phyloP scores from a whole-genome alignment of 352 stramenopile species.

The Heterotrichella gracilis region DNA sequence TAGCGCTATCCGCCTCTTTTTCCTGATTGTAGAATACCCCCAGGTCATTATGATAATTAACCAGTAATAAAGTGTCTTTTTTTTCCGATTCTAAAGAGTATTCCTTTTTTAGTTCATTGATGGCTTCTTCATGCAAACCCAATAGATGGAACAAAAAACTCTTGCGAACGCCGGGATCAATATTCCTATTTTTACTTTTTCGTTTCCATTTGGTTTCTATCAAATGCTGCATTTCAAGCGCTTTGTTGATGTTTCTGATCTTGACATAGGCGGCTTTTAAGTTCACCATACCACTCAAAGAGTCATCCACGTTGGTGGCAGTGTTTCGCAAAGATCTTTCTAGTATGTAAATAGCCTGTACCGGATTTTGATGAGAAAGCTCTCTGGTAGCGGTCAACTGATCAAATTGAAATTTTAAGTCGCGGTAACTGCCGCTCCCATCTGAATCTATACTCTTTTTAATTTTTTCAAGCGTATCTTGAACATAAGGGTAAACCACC shows the following conservation, averaged over 20 bases:
- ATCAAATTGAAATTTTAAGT: slow-evolving; percentile 1
- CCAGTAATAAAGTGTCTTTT: background rate
- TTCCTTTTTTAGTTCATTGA: background rate
- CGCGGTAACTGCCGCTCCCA: background rate
- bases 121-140: background rate
- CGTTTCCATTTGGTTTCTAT: background rate
- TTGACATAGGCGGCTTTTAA: background rate
- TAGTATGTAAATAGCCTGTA: background rate
- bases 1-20: background rate
- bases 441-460: background rate
- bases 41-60: background rate
- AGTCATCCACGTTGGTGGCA: background rate
- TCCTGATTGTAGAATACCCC: background rate
- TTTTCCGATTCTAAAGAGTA: background rate
- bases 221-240: background rate
- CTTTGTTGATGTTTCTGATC: background rate
- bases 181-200: background rate
- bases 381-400: background rate
- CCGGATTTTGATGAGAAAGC: background rate
- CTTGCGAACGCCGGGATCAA: background rate
- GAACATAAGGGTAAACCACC: background rate
- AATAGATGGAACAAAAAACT: background rate
- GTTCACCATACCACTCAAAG: background rate
- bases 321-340: background rate
- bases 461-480: background rate